Evolutionary conservation across 1,284 basidiomycete genomes (phyloP), one percentile per base, ranked within the genome.

Genomic region (Somion occarium): DNA sequence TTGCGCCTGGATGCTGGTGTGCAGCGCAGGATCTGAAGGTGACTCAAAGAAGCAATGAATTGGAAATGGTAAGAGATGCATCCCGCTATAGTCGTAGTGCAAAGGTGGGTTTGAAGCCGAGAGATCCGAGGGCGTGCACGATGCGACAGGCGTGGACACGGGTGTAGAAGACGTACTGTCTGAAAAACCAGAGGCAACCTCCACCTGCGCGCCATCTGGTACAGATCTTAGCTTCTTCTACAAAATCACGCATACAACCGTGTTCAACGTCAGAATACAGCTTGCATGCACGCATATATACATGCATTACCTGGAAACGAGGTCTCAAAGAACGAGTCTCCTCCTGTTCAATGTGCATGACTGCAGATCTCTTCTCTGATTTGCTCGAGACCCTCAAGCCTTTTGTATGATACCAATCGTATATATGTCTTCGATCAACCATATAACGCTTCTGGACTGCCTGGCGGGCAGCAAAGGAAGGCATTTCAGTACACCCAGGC

Each of bases 401-500:
- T 75, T 66, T 63, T 58, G 64, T 66, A 63, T 87, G 85, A 65
- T 85, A 87, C 64, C 86, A 88, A 63, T 88, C 85, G 60, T 88
- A 88, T 56, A 88, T 80, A 56, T 86, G 85, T 56, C 85, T 71
- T 56, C 85, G 72, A 62, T 88, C 85, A 50, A 85, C 80, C 53
- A 71, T 73, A 62, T 83, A 85, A 46, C 79, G 76, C 59, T 79
- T 74, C 63, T 88, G 85, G 26, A 88, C 75, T 55, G 76, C 78
- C 57, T 83, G 83, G 51, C 85, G 75, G 46, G 81, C 69, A n/a
- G 77, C 72, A 59, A 86, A 88, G 11, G 78, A 75, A 12, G 85
- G 85, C 85, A 88, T 88, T 56, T 77, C 76, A 55, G 78, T 80
- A 44, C 77, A 80, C 41, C 85, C 85, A n/a, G 82, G 79, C 48